Evolutionary conservation across 441 rosid genomes (phyloP), one percentile per base, ranked within the genome.

Genomic region (Populus trichocarpa): DNA sequence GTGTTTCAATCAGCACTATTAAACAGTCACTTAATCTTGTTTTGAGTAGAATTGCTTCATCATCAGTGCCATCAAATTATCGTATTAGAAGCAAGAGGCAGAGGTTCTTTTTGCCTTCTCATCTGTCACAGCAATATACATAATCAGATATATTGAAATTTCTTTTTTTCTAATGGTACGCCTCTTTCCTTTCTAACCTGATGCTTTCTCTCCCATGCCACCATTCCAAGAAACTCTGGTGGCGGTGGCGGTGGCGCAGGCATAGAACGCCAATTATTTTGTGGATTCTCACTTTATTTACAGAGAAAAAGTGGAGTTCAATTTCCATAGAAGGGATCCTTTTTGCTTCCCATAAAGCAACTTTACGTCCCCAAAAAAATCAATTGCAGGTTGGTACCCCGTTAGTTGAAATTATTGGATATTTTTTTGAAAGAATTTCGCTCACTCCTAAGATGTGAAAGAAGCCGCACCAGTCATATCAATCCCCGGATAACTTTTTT

Each of bases 1-100:
- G 74, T 66, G 83, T 85, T 72, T 80, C 88, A 0, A 67, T 86
- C 0, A 80, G 77, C 77, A 76, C 81, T 46, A 63, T 93, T 28
- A 89, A 86, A 71, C 96, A 92, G 75, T 91, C 98, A 2, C 85
- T 96, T 0, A 83, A 82, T 66, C 78, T 81, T 14, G 91, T 90
- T 16, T 78, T 96, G 46, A 90, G 78, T 81, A 78, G 92, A 78
- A 86, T 92, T 35, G 82, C 92, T 14, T 88, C 94, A 1, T 85
- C 92, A 0, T 85, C 92, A 2, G 40, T 81, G 75, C 78, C 88
- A 11, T 76, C 92, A 5, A 85, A 80, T 81, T 83, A 81, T 75
- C 90, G 92, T 35, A 86, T 91, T 74, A 87, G 98, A 85, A 96
- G 99, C 88, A 93, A 89, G 79, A 86, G 99, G 78, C 99, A 93